Base-by-base conservation (phyloP, 352 stramenopile species). In the Bremia lactucae region DNA sequence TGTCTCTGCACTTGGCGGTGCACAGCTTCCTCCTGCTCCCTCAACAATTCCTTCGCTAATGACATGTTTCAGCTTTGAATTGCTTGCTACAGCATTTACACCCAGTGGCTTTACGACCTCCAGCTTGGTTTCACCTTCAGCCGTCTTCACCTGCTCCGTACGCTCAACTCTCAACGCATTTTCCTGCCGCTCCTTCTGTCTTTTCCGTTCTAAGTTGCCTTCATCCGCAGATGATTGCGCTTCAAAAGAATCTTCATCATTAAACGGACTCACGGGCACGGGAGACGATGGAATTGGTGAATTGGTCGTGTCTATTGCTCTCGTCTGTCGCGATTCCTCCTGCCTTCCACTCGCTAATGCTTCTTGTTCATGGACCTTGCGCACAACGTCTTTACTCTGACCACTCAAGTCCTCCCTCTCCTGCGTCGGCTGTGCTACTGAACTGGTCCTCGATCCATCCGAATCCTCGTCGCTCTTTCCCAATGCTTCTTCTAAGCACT, bases 11-110 rank as follows among this genome's bases (percentile, higher is more conserved):
- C 16, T 45, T 25, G 56, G 53, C 10, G 59, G 67, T 2, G 42
- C 46, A 13, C 55, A 55, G 0, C 52, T 49, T 10, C 33, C 41
- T 21, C 44, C 47, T 67, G 83, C 60, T 39, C 82, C 54, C 33
- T 80, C 62, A 31, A 67, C 59, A 39, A 82, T 55, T 59, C 83
- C 53, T 31, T 59, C 58, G 46, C 66, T 63, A 16, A 57, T 77
- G 3, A 55, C 41, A 42, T 68, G 59, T 23, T 55, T 57, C 2
- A 60, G 45, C 35, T 38, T 38, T 23, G 51, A 46, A 1, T 13
- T 42, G 23, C 40, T 23, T 39, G 7, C 6, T 10, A 9, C 20
- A 24, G 44, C 37, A 6, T 15, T 33, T 14, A 33, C 15, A 15
- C 36, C 58, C 10, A 48, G 48, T 1, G 60, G 71, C 37, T 38